Percentiles rank a stretch among this genome's conserved stretches.
These are phyloP conservation scores for Hypoxylon sp. DNA, from an alignment of 2,329 filamentous ascomycete species.

Conservation along the genomic window DNA sequence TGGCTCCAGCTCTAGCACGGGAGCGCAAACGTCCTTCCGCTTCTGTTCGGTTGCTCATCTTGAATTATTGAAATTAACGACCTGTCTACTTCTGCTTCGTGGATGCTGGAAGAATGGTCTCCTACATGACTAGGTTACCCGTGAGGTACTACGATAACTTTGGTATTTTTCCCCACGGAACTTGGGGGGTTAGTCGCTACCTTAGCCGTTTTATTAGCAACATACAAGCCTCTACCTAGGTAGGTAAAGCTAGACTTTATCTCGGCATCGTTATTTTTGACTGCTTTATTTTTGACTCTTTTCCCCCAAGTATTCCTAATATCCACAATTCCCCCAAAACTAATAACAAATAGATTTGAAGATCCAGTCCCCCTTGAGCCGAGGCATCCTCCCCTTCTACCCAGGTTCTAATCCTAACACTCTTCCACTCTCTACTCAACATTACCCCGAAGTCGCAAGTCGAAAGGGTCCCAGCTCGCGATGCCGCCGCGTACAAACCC, in stretches of 20 bases:
- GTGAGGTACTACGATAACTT: conserved; percentile 28
- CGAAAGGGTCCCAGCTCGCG: conserved; percentile 36
- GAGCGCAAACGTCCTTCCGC: neutral
- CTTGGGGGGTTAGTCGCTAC: conserved; percentile 5
- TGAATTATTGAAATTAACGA: neutral
- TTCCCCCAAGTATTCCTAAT: conserved; percentile 11
- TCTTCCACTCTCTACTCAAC: conserved; percentile 55
- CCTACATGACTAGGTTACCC: conserved; percentile 32
- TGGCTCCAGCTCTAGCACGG: too few relatives aligned
- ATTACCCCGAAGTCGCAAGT: conserved; percentile 57
- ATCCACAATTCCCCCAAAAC: conserved; percentile 36
- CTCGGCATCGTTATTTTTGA: conserved; percentile 22
- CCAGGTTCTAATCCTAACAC: conserved; percentile 1
- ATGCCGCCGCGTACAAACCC: conserved; percentile 45
- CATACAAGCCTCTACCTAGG: conserved; percentile 15
- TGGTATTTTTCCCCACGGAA: neutral
- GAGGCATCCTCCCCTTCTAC: conserved; percentile 18
- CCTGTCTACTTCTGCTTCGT: conserved; percentile 13
- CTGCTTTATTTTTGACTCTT: neutral
- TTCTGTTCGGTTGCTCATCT: neutral
- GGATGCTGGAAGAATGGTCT: conserved; percentile 3
- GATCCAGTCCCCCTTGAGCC: conserved; percentile 23
- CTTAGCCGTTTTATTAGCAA: neutral
- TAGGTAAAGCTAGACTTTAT: conserved; percentile 3
- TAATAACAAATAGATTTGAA: conserved; percentile 25